A percentile compares a stretch with the other conserved stretches of the same genome.
phyloP scores from a whole-genome alignment of 2,329 filamentous ascomycete species.

The Diaporthe sp. region DNA sequence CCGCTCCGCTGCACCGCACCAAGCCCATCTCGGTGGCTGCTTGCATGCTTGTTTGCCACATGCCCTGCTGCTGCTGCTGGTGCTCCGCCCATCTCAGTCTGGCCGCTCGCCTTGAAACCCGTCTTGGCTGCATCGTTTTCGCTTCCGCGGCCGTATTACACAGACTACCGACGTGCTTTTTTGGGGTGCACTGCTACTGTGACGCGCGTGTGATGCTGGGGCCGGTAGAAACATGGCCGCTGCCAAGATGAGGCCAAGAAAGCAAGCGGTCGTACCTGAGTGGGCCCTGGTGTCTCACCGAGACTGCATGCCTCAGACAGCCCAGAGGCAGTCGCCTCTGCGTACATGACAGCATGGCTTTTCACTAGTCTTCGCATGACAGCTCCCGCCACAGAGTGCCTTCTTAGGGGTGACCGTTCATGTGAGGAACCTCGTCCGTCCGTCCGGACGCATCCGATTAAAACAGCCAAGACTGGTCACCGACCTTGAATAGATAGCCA shows the following conservation, averaged over 20 bases:
- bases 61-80: neutral
- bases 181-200: conserved; percentile 4
- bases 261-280: conserved; percentile 9
- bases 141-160: conserved; percentile 5
- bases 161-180: neutral
- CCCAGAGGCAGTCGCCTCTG: neutral
- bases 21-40: neutral
- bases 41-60: conserved; percentile 4
- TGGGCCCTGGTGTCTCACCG: conserved; percentile 22
- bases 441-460: neutral
- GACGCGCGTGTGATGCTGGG: neutral
- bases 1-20: conserved; percentile 32
- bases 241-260: conserved; percentile 23
- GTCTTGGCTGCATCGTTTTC: conserved; percentile 18
- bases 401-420: neutral
- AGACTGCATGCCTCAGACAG: neutral
- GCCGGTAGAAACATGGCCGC: neutral
- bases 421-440: neutral
- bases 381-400: neutral
- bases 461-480: neutral
- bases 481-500: neutral
- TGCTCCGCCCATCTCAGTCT: neutral
- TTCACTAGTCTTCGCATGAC: neutral
- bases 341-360: neutral
- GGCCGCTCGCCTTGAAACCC: conserved; percentile 19